Conservation (phyloP, 352 stramenopile species). For the Phytophthora ramorum region DNA sequence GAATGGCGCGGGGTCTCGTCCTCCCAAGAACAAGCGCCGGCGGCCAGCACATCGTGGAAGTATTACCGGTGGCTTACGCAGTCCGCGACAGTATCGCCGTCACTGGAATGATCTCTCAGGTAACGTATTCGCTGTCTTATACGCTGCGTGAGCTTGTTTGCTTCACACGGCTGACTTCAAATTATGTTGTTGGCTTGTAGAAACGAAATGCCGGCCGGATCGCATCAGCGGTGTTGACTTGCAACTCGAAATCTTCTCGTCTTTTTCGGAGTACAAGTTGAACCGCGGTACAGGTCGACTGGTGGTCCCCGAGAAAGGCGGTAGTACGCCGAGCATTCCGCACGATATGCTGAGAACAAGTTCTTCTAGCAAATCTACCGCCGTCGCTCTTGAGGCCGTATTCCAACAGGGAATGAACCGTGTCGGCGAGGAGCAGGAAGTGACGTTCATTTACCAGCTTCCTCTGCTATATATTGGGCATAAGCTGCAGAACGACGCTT, state of each 20-base stretch:
- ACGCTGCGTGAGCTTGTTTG: neutral
- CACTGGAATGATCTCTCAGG: conserved; percentile 72
- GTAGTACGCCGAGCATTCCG: conserved; percentile 37
- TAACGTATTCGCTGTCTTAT: conserved; percentile 12
- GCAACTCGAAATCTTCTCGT: conserved; percentile 56
- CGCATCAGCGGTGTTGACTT: conserved; percentile 54
- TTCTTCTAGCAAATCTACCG: conserved; percentile 39
- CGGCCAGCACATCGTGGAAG: conserved; percentile 20
- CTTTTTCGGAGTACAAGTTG: conserved; percentile 55
- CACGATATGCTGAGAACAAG: conserved; percentile 50
- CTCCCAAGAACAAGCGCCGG: conserved; percentile 27
- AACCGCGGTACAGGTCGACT: conserved; percentile 50
- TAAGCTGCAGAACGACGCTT: conserved; percentile 51
- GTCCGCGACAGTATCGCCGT: conserved; percentile 54
- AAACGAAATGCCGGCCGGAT: conserved; percentile 41
- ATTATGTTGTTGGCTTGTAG: conserved; percentile 17
- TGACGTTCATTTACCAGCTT: conserved; percentile 62
- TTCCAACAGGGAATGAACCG: conserved; percentile 57
- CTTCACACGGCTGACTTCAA: neutral
- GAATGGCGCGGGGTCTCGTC: conserved; percentile 8
- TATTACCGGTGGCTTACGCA: conserved; percentile 47
- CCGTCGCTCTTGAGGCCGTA: conserved; percentile 47
- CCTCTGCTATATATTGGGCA: conserved; percentile 61
- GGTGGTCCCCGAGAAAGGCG: conserved; percentile 36
- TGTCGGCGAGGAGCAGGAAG: conserved; percentile 53